Evolutionary conservation across 140 eudicot genomes (phyloP).

Genomic region (Oenanthe javanica): DNA sequence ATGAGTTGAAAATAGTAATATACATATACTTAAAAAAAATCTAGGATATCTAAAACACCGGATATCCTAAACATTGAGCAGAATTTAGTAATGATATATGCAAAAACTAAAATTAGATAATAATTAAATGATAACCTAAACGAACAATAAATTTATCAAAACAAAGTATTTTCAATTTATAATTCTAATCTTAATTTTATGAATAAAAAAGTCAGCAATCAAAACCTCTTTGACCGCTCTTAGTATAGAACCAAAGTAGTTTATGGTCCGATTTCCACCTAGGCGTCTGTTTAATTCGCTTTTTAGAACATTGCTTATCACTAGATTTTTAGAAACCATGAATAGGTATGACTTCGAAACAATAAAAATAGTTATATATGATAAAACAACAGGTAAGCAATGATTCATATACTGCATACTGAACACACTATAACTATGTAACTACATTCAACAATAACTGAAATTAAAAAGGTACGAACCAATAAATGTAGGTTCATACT

Average conservation of each 20-base stretch:
- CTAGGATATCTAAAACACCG: no score
- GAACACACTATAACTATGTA: not conserved
- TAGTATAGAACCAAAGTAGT: not conserved
- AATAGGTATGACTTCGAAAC: not conserved
- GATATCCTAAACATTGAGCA: no score
- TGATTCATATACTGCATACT: no score
- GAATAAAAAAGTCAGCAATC: not conserved
- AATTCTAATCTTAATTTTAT: no score
- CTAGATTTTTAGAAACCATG: not conserved
- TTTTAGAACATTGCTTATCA: no score
- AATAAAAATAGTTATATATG: not conserved
- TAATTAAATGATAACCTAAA: no score
- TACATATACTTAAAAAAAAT: no score
- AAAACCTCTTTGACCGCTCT: not conserved
- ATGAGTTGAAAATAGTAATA: no score
- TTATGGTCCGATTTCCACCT: not conserved
- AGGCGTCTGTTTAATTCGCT: no score
- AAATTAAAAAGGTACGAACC: not conserved
- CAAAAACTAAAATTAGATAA: no score
- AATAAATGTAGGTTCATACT: not conserved
- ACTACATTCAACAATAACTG: not conserved
- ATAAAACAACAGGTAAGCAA: not conserved
- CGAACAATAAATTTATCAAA: no score
- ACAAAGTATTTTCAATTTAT: not conserved
- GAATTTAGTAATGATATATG: no score